Evolutionary conservation across 2,329 filamentous ascomycete genomes (phyloP), one percentile per base, ranked within the genome.

Genomic region (Fusarium verticillioides): DNA sequence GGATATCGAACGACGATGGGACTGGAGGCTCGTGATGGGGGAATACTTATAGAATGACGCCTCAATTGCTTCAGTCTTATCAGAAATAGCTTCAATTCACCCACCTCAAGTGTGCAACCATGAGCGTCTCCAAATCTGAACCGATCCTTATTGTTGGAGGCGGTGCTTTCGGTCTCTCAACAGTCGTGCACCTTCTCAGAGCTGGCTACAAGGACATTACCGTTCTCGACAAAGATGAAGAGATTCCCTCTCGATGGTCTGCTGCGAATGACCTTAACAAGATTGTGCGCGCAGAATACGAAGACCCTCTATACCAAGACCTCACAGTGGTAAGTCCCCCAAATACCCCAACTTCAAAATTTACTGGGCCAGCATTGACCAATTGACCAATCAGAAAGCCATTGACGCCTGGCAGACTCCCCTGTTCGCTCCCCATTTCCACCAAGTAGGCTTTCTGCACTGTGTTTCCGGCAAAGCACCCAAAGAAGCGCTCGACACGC

Each of bases 181-280:
- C 84, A 3, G 86, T 85, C 13, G 78, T 84, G 26, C 85, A 87
- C 56, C 81, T 88, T 7, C 76, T 80, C n/a, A 76, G 80, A 11
- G 77, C 81, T 1, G 86, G 85, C 2, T 86, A 85, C 68, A 83
- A 75, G 0, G 79, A 86, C 62, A 82, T 88, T 53, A 85, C 85
- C 8, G 83, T 88, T 12, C 82, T 86, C 19, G 87, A 89, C 26
- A 79, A 80, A 52, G 80, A 79, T 18, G 75, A 78, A 10, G 61
- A 75, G 13, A 72, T 79, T 2, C 88, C 88, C 2, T 85, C 87
- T 8, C 65, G 66, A 3, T 81, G 80, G 74, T 90, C 89, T 0
- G 89, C 88, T 0, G 88, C 85, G 26, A 88, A 89, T 66, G 88
- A 91, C 70, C 76, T 91, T 32, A 91, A 91, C 77, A 91, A 91